Conservation (phyloP, 345 rosid genomes). For the Lepidium didymum region DNA sequence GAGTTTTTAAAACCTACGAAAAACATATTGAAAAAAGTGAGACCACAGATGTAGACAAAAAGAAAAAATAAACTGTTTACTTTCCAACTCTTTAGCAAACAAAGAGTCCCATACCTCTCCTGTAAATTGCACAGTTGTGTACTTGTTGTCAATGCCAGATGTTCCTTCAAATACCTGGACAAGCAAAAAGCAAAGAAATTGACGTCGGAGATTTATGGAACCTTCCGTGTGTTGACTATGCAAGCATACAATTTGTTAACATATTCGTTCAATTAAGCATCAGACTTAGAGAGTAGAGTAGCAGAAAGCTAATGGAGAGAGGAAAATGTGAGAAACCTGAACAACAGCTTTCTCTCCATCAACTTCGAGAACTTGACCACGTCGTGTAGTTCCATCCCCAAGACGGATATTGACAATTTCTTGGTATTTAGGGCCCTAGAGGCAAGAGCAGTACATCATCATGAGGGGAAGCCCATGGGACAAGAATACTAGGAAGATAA, state of each 20-base stretch:
- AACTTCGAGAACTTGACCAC: conserved; percentile 97
- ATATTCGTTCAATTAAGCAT: neutral
- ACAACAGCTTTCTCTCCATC: conserved; percentile 97
- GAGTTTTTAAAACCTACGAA: conserved; percentile 78
- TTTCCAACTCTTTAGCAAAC: neutral
- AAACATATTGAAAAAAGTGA: neutral
- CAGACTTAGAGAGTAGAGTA: neutral
- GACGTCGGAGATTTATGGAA: neutral
- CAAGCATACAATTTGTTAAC: neutral
- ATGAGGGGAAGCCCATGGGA: neutral
- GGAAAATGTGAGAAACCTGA: conserved; percentile 40
- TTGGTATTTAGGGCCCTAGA: conserved; percentile 87
- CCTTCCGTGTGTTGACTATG: neutral
- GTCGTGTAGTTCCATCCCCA: conserved; percentile 80
- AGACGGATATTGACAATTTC: conserved; percentile 92
- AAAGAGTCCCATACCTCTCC: conserved; percentile 60
- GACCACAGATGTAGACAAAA: neutral
- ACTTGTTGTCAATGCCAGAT: conserved; percentile 91
- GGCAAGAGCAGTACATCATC: neutral
- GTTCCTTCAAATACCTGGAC: conserved; percentile 90
- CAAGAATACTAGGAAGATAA: neutral
- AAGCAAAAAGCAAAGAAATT: neutral
- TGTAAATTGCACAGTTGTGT: conserved; percentile 86
- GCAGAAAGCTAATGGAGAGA: neutral
- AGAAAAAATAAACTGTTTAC: neutral